These are phyloP conservation scores for Suhomyces emberorum DNA, from an alignment of 805 yeast species.

Conservation along the genomic window DNA sequence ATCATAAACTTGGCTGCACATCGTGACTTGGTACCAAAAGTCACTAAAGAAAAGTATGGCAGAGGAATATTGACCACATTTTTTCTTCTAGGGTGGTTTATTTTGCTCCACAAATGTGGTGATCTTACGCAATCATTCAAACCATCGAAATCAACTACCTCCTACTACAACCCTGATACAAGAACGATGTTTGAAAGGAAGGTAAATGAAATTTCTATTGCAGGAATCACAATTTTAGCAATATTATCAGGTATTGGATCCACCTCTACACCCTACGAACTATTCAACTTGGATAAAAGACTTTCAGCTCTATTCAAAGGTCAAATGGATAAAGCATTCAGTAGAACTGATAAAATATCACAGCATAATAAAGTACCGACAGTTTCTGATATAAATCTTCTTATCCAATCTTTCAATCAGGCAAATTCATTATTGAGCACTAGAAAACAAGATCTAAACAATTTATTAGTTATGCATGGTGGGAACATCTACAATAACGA, in stretches of 20 bases:
- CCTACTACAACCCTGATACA: slow-evolving; percentile 9
- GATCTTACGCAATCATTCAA: slow-evolving; percentile 24
- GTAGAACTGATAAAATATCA: slow-evolving; percentile 6
- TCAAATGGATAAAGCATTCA: background rate
- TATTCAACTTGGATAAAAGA: slow-evolving; percentile 12
- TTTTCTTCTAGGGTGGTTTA: slow-evolving; percentile 30
- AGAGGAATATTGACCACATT: background rate
- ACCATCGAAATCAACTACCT: slow-evolving; percentile 9
- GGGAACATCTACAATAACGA: slow-evolving; percentile 24
- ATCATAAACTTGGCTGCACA: slow-evolving; percentile 29
- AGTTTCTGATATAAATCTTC: slow-evolving; percentile 30
- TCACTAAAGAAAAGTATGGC: slow-evolving; percentile 1
- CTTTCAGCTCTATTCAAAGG: slow-evolving; percentile 1
- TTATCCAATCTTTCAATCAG: slow-evolving; percentile 40
- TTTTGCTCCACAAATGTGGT: slow-evolving; percentile 32
- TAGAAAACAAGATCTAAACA: slow-evolving; percentile 31
- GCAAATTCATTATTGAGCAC: slow-evolving; percentile 33
- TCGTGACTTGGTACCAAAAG: slow-evolving; percentile 23
- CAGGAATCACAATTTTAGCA: slow-evolving; percentile 51
- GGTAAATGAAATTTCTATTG: slow-evolving; percentile 43
- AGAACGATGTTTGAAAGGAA: slow-evolving; percentile 38
- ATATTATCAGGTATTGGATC: slow-evolving; percentile 52
- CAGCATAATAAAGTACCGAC: slow-evolving; percentile 9
- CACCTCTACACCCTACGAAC: slow-evolving; percentile 41
- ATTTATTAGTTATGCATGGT: slow-evolving; percentile 14